Base-by-base conservation (phyloP, 2,329 filamentous ascomycete genomes). In the Epichloe sylvatica region DNA sequence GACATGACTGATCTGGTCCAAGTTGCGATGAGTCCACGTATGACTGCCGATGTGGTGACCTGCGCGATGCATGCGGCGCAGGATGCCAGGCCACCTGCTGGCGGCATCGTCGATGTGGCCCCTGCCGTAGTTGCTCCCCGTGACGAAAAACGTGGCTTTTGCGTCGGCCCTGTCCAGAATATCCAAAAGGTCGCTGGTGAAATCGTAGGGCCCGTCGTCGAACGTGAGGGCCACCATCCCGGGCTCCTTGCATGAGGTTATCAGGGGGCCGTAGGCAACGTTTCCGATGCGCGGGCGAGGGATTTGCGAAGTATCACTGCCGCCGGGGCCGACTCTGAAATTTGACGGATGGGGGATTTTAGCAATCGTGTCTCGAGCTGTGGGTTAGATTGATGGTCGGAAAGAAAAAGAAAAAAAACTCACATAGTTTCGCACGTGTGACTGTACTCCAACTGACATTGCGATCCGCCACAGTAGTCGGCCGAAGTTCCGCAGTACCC, bases 31-130 rank as follows among this genome's bases (percentile, higher is more conserved):
- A 58, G 69, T 66, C 70, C 68, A 73, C 4, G 70, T 72, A 55
- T 71, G 72, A 43, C 68, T 70, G 15, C 64, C 69, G 37, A 75
- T 64, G 48, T 75, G 71, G 52, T 74, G 72, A 13, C 69, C 70
- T 5, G 65, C 62, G 25, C 54, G 51, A 49, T 68, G 54, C 65
- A 71, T 73, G 41, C 69, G 65, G 12, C 57, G 57, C 25, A 75
- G 56, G 25, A 72, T 56, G n/a, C 45, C 55, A 3, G 65, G 57
- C 65, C 65, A 73, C 4, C 47, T 53, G 4, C 54, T 60, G 4
- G 56, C 52, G 3, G 57, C 51, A 19, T 65, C 62, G 49, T 75
- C 70, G 3, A 75, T 72, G 11, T 57, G 59, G 3, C 61, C 63
- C 56, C 70, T 72, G 47, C 60, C 64, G 4, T 59, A 57, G 55